A percentile compares a stretch with the other conserved stretches of the same genome.
phyloP scores from a whole-genome alignment of 352 stramenopile genomes.

The Phytophthora pini region DNA sequence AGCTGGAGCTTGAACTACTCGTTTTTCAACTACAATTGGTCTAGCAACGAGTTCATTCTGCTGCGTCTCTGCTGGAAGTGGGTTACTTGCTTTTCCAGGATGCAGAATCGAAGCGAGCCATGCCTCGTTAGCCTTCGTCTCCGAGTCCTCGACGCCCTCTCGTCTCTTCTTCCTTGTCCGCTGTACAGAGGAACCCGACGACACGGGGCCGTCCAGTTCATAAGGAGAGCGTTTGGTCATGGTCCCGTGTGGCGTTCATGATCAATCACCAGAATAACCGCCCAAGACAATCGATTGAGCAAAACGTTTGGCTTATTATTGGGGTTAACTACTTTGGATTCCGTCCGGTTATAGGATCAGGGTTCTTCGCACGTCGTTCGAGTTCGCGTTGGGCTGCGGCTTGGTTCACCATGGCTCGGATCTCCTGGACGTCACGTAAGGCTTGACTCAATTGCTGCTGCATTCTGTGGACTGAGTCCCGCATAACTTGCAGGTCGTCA shows the following conservation, averaged over 20 bases:
- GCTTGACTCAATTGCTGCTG: slow-evolving; percentile 36
- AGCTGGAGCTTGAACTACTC: slow-evolving; percentile 3
- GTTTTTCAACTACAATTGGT: slow-evolving; percentile 21
- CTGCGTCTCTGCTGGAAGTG: slow-evolving; percentile 16
- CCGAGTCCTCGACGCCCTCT: slow-evolving; percentile 12
- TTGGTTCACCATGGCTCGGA: slow-evolving; percentile 32
- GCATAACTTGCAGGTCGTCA: slow-evolving; percentile 32
- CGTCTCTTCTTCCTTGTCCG: slow-evolving; percentile 28
- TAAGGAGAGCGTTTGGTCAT: slow-evolving; percentile 57
- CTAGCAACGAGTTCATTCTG: slow-evolving; percentile 11
- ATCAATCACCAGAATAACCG: slow-evolving; percentile 9
- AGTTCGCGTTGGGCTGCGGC: slow-evolving; percentile 10
- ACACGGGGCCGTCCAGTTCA: slow-evolving; percentile 26
- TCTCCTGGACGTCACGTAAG: slow-evolving; percentile 32
- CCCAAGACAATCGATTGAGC: not conserved
- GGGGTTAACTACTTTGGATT: too few relatives aligned
- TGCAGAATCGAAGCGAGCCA: slow-evolving; percentile 36
- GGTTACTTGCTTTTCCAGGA: slow-evolving; percentile 1
- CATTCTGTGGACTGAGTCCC: slow-evolving; percentile 37
- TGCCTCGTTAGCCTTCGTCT: slow-evolving; percentile 24
- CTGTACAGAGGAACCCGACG: slow-evolving; percentile 5
- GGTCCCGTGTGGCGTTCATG: not conserved
- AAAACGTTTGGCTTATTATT: too few relatives aligned
- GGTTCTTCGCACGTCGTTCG: not conserved
- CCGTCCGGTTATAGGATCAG: too few relatives aligned